Evolutionary conservation across 192 early-diverging fungal species (phyloP).

Genomic region (Umbelopsis isabellina): DNA sequence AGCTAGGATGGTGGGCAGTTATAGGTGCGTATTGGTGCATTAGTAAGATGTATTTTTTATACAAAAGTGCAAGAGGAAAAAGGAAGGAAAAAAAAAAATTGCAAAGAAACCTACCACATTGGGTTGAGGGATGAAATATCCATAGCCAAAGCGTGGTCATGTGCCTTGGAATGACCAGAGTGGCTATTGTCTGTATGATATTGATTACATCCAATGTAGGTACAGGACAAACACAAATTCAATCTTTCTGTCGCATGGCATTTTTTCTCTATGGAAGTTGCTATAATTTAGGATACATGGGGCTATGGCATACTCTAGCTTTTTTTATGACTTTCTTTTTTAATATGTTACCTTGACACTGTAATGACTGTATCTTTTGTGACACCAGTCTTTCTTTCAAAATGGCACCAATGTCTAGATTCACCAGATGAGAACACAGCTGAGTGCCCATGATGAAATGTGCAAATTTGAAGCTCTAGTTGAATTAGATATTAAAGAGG

Average conservation of each 20-base stretch:
- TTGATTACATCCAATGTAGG: constrained; percentile 6
- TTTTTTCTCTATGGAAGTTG: neutral
- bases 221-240: constrained; percentile 17
- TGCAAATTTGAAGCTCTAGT: neutral
- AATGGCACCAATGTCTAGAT: constrained; percentile 17
- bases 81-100: neutral
- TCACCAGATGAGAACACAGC: constrained; percentile 22
- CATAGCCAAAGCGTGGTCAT: constrained; percentile 15
- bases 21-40: neutral
- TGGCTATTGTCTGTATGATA: constrained; percentile 5
- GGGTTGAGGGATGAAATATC: constrained; percentile 19
- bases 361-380: neutral
- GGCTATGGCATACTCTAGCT: neutral
- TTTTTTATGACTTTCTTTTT: neutral
- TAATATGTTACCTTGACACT: constrained; percentile 15
- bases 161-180: constrained; percentile 8
- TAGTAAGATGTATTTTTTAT: no score
- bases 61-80: neutral
- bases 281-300: neutral
- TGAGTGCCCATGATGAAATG: constrained; percentile 16
- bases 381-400: constrained; percentile 7
- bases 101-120: constrained; percentile 13
- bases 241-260: constrained; percentile 12
- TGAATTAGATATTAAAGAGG: neutral
- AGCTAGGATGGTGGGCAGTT: constrained; percentile 16